phyloP scores from a whole-genome alignment of 148 eudicot genomes.

The Pouteria glomerata region DNA sequence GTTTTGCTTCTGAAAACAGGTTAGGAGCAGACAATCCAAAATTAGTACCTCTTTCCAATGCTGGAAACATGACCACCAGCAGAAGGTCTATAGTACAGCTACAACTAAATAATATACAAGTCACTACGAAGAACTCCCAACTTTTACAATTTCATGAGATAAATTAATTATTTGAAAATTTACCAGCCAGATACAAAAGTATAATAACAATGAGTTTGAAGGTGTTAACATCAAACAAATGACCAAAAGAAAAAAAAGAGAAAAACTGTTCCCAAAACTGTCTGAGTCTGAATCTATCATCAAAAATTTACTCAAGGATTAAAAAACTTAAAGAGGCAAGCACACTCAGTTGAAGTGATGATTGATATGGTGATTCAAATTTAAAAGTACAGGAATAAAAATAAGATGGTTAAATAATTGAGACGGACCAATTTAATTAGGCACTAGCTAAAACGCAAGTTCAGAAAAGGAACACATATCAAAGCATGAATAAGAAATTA shows the following conservation, averaged over 20 bases:
- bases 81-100: too few relatives aligned
- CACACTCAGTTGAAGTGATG: background rate
- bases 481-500: conserved; percentile 1
- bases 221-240: background rate
- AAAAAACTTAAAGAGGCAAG: background rate
- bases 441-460: background rate
- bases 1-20: conserved; percentile 60
- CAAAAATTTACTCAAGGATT: background rate
- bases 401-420: background rate
- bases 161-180: too few relatives aligned
- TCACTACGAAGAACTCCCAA: background rate
- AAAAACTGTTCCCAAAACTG: too few relatives aligned
- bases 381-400: background rate
- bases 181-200: background rate
- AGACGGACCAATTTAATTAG: background rate
- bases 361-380: background rate
- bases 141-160: background rate
- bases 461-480: background rate
- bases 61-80: background rate
- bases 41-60: background rate
- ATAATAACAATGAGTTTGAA: background rate
- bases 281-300: too few relatives aligned
- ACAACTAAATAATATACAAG: too few relatives aligned
- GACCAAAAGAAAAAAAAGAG: too few relatives aligned
- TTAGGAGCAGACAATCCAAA: conserved; percentile 1